Evolutionary conservation across 352 stramenopile species (phyloP), one percentile per base, ranked within the genome.

Genomic region (Pythium dissotocum): DNA sequence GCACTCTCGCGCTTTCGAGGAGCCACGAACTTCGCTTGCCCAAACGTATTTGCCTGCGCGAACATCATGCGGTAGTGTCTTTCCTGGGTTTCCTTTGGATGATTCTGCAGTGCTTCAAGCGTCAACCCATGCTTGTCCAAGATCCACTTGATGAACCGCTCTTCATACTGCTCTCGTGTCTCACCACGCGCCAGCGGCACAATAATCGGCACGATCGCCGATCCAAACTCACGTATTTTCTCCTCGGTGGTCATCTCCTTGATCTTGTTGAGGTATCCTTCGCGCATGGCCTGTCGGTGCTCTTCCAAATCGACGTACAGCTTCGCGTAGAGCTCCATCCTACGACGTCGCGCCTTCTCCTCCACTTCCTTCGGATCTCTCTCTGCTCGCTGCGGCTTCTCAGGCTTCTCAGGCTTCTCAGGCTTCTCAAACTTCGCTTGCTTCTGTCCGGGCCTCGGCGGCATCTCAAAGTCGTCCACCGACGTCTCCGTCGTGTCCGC

Each of bases 71-170:
- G 66, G 5, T 57, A 13, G 3, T 42, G 53, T 16, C 66, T 53
- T 30, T 72, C 66, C 21, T 53, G 21, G 33, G 24, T 24, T 6
- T 18, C 30, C 18, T 55, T 63, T 21, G 44, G 42, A 4, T 71
- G n/a, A 5, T 30, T 33, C n/a, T 12, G 2, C 26, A 68, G 10
- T 0, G 63, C 66, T 4, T 56, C 16, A 18, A 69, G 44, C n/a
- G 36, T 21, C 61, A 42, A 33, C 7, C 21, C n/a, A 2, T 56
- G 24, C 6, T 8, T 44, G 0, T 32, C 1, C 32, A 24, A 18
- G 10, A 76, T 18, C 58, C 61, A 76, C 26, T 24, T 28, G 6
- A 56, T 3, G 32, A 76, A 69, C 12, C 56, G 16, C 18, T 46
- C 13, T 42, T 75, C 69, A 49, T 66, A 66, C 24, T 51, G 32